These are phyloP conservation scores for Kodamaea jinghongensis DNA, from an alignment of 805 yeast species.

Conservation along the genomic window DNA sequence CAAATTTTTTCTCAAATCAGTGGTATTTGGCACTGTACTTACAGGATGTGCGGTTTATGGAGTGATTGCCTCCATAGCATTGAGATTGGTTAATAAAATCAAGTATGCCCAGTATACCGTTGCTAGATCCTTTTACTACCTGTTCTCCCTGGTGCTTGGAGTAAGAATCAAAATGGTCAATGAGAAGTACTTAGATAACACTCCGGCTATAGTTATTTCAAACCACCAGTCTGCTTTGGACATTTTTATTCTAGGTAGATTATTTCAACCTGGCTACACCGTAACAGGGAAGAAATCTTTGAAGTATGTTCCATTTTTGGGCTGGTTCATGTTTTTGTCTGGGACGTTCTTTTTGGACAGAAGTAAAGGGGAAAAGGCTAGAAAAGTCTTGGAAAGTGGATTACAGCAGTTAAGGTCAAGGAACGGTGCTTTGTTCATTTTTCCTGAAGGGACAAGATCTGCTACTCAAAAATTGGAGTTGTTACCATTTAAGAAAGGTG, in stretches of 20 bases:
- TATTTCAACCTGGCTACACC: conserved; percentile 85
- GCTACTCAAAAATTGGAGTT: conserved; percentile 63
- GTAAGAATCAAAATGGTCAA: conserved; percentile 67
- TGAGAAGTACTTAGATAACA: conserved; percentile 49
- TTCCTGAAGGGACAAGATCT: conserved; percentile 98
- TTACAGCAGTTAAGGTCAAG: conserved; percentile 56
- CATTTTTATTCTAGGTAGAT: conserved; percentile 71
- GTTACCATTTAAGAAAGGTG: conserved; percentile 94
- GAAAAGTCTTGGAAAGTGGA: conserved; percentile 70
- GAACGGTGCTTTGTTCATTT: conserved; percentile 78
- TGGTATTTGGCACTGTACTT: conserved; percentile 52
- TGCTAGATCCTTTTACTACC: conserved; percentile 73
- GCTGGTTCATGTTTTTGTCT: conserved; percentile 93
- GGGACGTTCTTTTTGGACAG: conserved; percentile 93
- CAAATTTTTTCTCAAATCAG: conserved; percentile 56
- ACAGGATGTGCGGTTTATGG: conserved; percentile 71
- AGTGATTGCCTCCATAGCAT: conserved; percentile 65
- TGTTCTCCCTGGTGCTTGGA: conserved; percentile 63
- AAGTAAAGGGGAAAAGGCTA: conserved; percentile 69
- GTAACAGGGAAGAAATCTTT: conserved; percentile 90
- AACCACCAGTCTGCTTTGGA: conserved; percentile 94
- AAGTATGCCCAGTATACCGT: conserved; percentile 86
- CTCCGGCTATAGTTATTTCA: conserved; percentile 78
- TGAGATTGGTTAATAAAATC: conserved; percentile 68
- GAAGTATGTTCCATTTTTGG: conserved; percentile 83